These are phyloP conservation scores for Suhomyces maxii DNA, from an alignment of 1,139 yeast species.

Conservation along the genomic window DNA sequence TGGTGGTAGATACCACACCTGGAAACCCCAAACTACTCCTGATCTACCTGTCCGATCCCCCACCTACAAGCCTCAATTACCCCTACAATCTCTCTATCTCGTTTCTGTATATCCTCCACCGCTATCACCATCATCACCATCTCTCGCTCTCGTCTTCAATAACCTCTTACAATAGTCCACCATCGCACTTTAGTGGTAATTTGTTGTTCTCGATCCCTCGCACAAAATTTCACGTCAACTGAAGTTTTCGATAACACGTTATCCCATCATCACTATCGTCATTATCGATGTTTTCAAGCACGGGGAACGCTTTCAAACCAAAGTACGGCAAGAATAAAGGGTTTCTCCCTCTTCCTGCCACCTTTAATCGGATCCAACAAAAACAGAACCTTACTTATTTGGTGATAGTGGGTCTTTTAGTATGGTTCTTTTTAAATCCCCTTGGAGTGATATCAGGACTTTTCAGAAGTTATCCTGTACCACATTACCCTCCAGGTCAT, in stretches of 20 bases:
- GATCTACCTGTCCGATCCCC: too few species aligned
- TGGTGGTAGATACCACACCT: too few species aligned
- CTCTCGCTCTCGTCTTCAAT: too few species aligned
- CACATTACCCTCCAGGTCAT: constrained; percentile 33
- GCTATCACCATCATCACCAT: too few species aligned
- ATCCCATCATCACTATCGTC: background rate
- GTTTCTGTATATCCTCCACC: too few species aligned
- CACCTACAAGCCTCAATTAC: too few species aligned
- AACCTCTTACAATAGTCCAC: too few species aligned
- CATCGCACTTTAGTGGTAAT: background rate
- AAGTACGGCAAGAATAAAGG: constrained; percentile 23
- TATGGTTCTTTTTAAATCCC: constrained; percentile 31
- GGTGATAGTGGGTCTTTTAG: constrained; percentile 18
- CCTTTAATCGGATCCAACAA: constrained; percentile 23
- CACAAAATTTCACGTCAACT: constrained; percentile 1
- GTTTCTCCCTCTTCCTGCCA: constrained; percentile 37
- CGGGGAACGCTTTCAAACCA: constrained; percentile 24
- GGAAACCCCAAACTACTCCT: too few species aligned
- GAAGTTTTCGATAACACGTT: background rate
- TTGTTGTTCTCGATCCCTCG: background rate
- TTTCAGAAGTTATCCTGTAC: constrained; percentile 10
- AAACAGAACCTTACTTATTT: constrained; percentile 20
- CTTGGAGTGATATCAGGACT: constrained; percentile 9
- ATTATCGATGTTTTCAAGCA: constrained; percentile 6
- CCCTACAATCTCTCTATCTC: too few species aligned